Evolutionary conservation across 345 rosid species (phyloP).

Genomic region (Mercurialis annua): DNA sequence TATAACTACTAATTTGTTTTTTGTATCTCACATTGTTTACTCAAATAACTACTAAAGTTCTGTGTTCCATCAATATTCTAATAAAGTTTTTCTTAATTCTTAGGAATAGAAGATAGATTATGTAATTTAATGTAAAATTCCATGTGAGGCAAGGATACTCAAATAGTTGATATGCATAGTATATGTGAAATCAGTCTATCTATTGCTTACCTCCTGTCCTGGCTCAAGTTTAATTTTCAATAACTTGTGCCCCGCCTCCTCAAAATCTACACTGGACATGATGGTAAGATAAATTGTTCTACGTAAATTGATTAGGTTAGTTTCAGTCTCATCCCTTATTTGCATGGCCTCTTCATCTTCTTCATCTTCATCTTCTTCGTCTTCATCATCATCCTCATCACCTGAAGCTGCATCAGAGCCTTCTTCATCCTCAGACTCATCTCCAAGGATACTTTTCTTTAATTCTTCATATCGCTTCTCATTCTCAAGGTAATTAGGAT

Average conservation of each 20-base stretch:
- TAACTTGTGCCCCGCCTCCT: slow-evolving; percentile 96
- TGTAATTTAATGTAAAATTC: too few species aligned
- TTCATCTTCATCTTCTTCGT: slow-evolving; percentile 45
- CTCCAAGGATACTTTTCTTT: slow-evolving; percentile 85
- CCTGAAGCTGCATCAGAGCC: slow-evolving; percentile 64
- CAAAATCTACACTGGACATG: slow-evolving; percentile 98
- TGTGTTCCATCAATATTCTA: too few species aligned
- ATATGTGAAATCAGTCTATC: slow-evolving; percentile 5
- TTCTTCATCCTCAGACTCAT: slow-evolving; percentile 78
- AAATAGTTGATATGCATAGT: neutral
- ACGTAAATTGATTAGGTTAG: slow-evolving; percentile 90
- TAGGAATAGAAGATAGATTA: too few species aligned
- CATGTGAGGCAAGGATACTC: too few species aligned
- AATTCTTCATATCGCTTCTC: slow-evolving; percentile 83
- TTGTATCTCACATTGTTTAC: too few species aligned
- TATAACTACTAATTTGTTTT: too few species aligned
- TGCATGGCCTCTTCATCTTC: slow-evolving; percentile 73
- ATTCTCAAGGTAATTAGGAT: slow-evolving; percentile 77
- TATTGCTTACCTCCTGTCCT: slow-evolving; percentile 81
- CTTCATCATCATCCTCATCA: slow-evolving; percentile 54
- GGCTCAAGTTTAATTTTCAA: slow-evolving; percentile 93
- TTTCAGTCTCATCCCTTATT: slow-evolving; percentile 91
- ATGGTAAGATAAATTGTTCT: slow-evolving; percentile 95
- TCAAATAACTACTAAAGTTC: too few species aligned
- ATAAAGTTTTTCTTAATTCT: too few species aligned